phyloP scores from a whole-genome alignment of 2,329 filamentous ascomycete species.

The Lachnellula occidentalis region DNA sequence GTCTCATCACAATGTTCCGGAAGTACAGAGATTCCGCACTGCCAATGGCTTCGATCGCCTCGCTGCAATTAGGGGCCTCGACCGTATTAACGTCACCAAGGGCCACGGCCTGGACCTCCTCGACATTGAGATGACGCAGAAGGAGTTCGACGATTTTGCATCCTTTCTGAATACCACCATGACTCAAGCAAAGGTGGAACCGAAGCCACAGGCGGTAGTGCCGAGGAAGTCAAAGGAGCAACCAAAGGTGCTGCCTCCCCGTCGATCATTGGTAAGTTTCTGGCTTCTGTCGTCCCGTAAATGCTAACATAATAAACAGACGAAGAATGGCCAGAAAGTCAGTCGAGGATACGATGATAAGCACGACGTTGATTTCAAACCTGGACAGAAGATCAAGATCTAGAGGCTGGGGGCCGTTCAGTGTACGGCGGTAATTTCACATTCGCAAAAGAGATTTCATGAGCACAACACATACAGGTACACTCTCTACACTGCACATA shows the following conservation, averaged over 20 bases:
- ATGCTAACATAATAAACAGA: neutral
- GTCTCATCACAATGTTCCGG: slow-evolving; percentile 3
- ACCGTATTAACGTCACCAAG: slow-evolving; percentile 13
- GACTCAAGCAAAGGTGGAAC: slow-evolving; percentile 1
- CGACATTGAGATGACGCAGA: neutral
- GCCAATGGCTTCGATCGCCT: slow-evolving; percentile 16
- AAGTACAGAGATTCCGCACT: slow-evolving; percentile 13
- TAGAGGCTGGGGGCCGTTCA: too few species aligned
- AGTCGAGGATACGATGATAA: neutral
- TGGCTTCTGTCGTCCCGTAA: neutral
- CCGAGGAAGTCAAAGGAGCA: neutral
- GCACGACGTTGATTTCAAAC: neutral
- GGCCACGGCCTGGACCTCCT: neutral
- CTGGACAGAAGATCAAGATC: neutral
- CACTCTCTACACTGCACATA: too few species aligned
- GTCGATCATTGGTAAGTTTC: neutral
- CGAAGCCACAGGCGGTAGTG: neutral
- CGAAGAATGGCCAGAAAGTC: neutral
- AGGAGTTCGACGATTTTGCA: slow-evolving; percentile 5
- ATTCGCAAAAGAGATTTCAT: too few species aligned
- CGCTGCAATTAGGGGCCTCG: slow-evolving; percentile 9
- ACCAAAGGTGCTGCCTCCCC: too few species aligned
- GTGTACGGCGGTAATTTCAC: too few species aligned
- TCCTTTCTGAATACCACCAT: slow-evolving; percentile 8
- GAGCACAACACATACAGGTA: too few species aligned